phyloP scores from a whole-genome alignment of 2,329 filamentous ascomycete genomes.

The Aquanectria penicillioides region DNA sequence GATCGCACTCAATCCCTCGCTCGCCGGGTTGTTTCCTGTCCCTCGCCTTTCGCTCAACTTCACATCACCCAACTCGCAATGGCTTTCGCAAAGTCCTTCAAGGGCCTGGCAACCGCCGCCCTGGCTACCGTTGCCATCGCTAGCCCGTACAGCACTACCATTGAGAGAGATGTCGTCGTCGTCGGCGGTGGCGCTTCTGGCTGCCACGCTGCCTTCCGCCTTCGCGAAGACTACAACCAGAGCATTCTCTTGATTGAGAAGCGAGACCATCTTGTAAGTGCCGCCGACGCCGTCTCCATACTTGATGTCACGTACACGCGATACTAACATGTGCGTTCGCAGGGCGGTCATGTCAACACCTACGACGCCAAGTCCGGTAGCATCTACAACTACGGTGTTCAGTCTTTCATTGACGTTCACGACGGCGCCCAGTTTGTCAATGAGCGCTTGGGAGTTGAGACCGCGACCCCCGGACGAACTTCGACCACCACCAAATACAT shows the following conservation, averaged over 20 bases:
- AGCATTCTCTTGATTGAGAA: constrained; percentile 50
- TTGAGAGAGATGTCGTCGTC: constrained; percentile 46
- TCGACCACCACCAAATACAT: constrained; percentile 45
- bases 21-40: neutral
- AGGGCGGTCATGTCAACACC: constrained; percentile 62
- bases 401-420: constrained; percentile 50
- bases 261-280: constrained; percentile 43
- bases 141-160: neutral
- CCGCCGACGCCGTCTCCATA: too few relatives aligned
- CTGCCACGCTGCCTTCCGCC: constrained; percentile 48
- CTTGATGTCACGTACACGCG: neutral
- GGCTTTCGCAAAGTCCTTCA: constrained; percentile 4
- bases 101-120: constrained; percentile 13
- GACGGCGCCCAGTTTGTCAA: constrained; percentile 55
- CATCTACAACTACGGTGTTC: constrained; percentile 49
- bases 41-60: neutral
- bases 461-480: constrained; percentile 34
- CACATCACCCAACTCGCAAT: neutral
- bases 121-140: constrained; percentile 18
- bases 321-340: neutral
- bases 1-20: constrained; percentile 4
- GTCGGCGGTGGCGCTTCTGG: constrained; percentile 52
- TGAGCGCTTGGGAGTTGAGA: constrained; percentile 50
- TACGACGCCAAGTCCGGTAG: constrained; percentile 54
- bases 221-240: constrained; percentile 48